Evolutionary conservation across 305 asterid genomes (phyloP).

Genomic region (Striga hermonthica): DNA sequence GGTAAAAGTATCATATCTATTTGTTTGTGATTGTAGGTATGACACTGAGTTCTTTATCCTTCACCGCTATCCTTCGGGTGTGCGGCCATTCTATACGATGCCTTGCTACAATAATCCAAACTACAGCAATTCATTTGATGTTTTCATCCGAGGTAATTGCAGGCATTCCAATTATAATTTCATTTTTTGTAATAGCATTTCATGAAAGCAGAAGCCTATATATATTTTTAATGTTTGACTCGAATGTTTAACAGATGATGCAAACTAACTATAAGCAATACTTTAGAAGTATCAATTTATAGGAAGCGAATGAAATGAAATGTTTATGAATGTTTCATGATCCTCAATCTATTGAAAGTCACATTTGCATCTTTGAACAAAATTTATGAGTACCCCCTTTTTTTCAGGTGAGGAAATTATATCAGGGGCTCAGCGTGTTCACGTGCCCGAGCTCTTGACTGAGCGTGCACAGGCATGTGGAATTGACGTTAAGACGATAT

Average conservation of each 20-base stretch:
- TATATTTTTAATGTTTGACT: no score
- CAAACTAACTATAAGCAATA: no score
- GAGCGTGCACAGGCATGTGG: constrained; percentile 73
- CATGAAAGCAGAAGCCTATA: no score
- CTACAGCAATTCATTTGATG: constrained; percentile 87
- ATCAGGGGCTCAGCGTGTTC: constrained; percentile 93
- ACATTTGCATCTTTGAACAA: no score
- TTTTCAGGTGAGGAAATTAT: constrained; percentile 85
- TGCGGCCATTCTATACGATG: constrained; percentile 94
- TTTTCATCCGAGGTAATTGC: constrained; percentile 67
- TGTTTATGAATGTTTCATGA: constrained; percentile 1
- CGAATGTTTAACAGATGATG: no score
- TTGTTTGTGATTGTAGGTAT: constrained; percentile 45
- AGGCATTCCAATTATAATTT: no score
- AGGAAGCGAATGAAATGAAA: no score
- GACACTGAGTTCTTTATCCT: constrained; percentile 90
- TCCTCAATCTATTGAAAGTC: not conserved
- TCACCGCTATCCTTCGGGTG: constrained; percentile 80
- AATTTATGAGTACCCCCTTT: no score
- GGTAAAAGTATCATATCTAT: constrained; percentile 5
- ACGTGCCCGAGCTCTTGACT: constrained; percentile 55
- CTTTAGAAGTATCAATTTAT: no score
- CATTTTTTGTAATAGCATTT: no score
- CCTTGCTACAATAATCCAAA: constrained; percentile 58
- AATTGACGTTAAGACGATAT: constrained; percentile 66